phyloP scores from a whole-genome alignment of 1,139 yeast species.

The Suhomyces taliae region DNA sequence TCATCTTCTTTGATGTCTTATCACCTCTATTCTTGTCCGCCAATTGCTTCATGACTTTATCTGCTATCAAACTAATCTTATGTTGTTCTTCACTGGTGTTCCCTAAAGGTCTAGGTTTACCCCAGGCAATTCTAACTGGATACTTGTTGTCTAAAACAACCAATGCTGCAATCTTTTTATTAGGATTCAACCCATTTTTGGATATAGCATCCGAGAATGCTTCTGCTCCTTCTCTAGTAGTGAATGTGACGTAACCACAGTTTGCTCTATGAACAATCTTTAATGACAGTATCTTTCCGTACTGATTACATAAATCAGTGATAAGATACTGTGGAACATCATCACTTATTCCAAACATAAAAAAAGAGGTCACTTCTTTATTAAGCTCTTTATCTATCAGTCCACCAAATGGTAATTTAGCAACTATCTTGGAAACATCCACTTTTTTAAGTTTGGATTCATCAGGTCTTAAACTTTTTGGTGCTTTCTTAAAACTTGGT shows the following conservation, averaged over 20 bases:
- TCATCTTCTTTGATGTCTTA: neutral
- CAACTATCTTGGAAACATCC: conserved; percentile 50
- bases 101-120: conserved; percentile 55
- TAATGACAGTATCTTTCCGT: conserved; percentile 50
- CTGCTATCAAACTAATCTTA: conserved; percentile 55
- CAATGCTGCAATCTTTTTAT: conserved; percentile 35
- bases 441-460: conserved; percentile 28
- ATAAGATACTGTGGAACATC: conserved; percentile 66
- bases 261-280: conserved; percentile 60
- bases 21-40: conserved; percentile 39
- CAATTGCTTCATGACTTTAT: conserved; percentile 56
- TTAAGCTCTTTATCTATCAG: conserved; percentile 47
- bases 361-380: conserved; percentile 49
- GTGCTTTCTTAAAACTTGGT: conserved; percentile 9
- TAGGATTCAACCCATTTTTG: conserved; percentile 28
- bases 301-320: conserved; percentile 45
- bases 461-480: conserved; percentile 4
- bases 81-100: conserved; percentile 45
- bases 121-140: conserved; percentile 68
- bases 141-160: conserved; percentile 30
- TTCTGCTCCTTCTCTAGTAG: conserved; percentile 53
- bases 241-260: conserved; percentile 64
- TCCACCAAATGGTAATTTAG: conserved; percentile 64
- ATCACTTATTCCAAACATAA: conserved; percentile 69
- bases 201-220: conserved; percentile 43